A percentile compares a stretch with the other conserved stretches of the same genome.
These are phyloP conservation scores for Penicillium sp. DNA, from an alignment of 2,329 filamentous ascomycete genomes.

Conservation along the genomic window DNA sequence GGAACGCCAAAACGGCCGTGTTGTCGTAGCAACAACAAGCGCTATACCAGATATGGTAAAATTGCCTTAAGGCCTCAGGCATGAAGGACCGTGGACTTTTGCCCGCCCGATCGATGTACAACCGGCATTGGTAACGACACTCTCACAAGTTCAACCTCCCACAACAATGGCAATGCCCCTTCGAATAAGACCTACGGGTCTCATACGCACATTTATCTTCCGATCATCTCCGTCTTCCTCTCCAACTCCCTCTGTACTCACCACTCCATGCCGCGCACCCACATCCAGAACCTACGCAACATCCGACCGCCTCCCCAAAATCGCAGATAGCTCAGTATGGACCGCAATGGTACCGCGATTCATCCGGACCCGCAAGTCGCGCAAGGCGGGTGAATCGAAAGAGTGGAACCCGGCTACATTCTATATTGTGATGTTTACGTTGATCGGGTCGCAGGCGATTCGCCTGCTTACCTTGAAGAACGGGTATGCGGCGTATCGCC, in stretches of 20 bases:
- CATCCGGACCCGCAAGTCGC: constrained; percentile 42
- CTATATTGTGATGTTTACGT: constrained; percentile 77
- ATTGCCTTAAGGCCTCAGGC: constrained; percentile 23
- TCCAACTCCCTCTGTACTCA: constrained; percentile 3
- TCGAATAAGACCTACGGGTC: constrained; percentile 22
- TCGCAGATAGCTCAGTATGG: constrained; percentile 68
- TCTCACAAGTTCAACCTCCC: neutral
- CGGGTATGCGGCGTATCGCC: constrained; percentile 71
- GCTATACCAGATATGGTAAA: constrained; percentile 26
- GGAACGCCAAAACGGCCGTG: constrained; percentile 26
- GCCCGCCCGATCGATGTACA: neutral
- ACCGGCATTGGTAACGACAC: neutral
- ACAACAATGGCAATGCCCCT: constrained; percentile 25
- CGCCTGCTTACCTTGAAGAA: constrained; percentile 83
- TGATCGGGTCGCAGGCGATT: constrained; percentile 95
- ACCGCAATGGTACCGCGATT: constrained; percentile 68
- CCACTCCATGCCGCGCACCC: constrained; percentile 11
- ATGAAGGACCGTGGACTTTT: constrained; percentile 13
- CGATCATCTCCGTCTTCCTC: constrained; percentile 1
- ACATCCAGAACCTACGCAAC: constrained; percentile 25
- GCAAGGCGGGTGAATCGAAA: constrained; percentile 53
- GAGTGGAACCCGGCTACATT: constrained; percentile 82
- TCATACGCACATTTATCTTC: constrained; percentile 11
- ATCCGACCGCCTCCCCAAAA: constrained; percentile 40
- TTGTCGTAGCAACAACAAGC: constrained; percentile 39